Evolutionary conservation across 1,284 basidiomycete species (phyloP).

Genomic region (Ustilago lituana): DNA sequence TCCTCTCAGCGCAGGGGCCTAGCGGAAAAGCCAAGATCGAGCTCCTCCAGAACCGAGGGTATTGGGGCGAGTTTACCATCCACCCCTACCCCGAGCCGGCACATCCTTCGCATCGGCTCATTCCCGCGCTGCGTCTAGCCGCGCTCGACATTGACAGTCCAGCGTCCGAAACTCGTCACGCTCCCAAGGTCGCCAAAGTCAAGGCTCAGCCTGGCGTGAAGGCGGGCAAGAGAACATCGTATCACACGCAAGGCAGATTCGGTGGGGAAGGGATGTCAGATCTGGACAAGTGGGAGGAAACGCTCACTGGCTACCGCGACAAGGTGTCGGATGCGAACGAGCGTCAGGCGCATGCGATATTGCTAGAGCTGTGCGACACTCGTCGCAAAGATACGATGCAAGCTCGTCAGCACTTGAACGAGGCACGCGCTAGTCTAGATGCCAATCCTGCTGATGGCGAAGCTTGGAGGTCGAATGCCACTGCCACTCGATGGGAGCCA

Average conservation of each 20-base stretch:
- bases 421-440: conserved; percentile 4
- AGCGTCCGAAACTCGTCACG: neutral
- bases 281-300: conserved; percentile 49
- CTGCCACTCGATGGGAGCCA: conserved; percentile 8
- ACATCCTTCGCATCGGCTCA: conserved; percentile 60
- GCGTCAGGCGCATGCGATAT: conserved; percentile 9
- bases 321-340: conserved; percentile 44
- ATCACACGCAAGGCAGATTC: too few species aligned
- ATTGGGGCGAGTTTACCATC: conserved; percentile 60
- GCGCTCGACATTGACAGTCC: conserved; percentile 24
- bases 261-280: neutral
- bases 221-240: conserved; percentile 13
- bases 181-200: conserved; percentile 25
- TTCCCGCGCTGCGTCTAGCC: conserved; percentile 52
- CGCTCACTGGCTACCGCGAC: conserved; percentile 38
- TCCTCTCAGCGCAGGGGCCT: conserved; percentile 27
- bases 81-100: conserved; percentile 57
- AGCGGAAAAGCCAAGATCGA: conserved; percentile 48
- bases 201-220: conserved; percentile 18
- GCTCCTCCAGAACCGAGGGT: conserved; percentile 53
- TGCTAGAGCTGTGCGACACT: conserved; percentile 13
- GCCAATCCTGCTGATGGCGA: neutral
- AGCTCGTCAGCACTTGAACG: neutral
- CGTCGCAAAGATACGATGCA: conserved; percentile 1
- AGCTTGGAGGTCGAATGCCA: neutral